These are phyloP conservation scores for Pythium biforme DNA, from an alignment of 352 stramenopile genomes.

Conservation along the genomic window DNA sequence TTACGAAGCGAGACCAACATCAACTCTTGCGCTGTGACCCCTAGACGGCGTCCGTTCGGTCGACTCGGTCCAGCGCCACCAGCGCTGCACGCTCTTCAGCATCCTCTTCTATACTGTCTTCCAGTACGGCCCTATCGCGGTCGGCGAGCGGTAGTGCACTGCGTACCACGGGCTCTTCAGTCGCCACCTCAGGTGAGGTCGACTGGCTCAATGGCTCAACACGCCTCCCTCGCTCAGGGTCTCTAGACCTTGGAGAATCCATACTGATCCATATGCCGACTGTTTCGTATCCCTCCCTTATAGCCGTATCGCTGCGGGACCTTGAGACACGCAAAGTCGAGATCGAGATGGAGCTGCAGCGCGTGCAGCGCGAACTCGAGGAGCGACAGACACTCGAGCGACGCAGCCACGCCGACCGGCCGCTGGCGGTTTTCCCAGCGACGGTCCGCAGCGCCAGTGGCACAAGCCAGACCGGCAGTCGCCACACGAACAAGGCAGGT, in stretches of 20 bases:
- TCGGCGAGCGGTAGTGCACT: conserved; percentile 6
- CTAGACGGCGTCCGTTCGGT: conserved; percentile 12
- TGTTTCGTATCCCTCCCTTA: neutral
- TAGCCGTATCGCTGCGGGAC: conserved; percentile 50
- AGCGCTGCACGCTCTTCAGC: neutral
- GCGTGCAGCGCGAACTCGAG: conserved; percentile 44
- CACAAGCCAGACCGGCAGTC: neutral
- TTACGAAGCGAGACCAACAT: no score
- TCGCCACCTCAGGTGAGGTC: conserved; percentile 40
- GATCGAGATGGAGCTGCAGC: conserved; percentile 52
- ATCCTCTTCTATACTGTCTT: neutral
- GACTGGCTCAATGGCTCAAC: no score
- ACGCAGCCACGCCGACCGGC: conserved; percentile 6
- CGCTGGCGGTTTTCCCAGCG: conserved; percentile 19
- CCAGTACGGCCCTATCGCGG: conserved; percentile 2
- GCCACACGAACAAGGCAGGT: no score
- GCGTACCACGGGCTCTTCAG: conserved; percentile 17
- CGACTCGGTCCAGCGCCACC: neutral
- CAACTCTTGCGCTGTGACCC: no score
- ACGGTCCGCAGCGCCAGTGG: neutral
- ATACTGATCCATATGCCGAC: no score
- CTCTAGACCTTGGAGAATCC: no score
- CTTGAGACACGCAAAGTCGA: conserved; percentile 57
- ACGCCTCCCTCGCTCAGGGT: neutral
- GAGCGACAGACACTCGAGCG: conserved; percentile 28